Base-by-base conservation (phyloP, 179 eudicot genomes). In the Silene noctiflora region DNA sequence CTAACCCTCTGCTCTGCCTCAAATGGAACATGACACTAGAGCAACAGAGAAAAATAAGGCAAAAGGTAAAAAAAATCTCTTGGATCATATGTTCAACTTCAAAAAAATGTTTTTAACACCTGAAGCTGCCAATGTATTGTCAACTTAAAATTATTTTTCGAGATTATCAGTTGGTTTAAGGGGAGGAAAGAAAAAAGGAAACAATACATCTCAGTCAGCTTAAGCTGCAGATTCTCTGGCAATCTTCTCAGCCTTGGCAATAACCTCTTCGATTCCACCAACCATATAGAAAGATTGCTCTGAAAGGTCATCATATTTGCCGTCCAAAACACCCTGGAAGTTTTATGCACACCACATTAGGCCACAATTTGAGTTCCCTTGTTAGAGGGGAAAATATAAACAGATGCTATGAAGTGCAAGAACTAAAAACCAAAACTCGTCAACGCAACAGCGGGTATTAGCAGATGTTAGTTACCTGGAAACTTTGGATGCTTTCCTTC, bases 191-290 rank as follows among this genome's bases (percentile, higher is more conserved):
- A 13, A 24, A 14, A 63, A 59, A 27, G 8, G 81, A 63, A 33
- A 74, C 35, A n/a, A 67, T 61, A 73, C 4, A 78, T 82, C 77
- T 78, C 81, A 64, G 67, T 56, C 48, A 24, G 74, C 83, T 76
- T 87, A 87, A 55, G 90, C 83, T 46, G 96, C 89, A 74, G 85
- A 81, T 82, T 93, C 99, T 89, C 83, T 89, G 81, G 98, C 91
- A 71, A 95, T 95, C 92, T 93, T 95, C 87, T 95, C 98, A 1
- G 98, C 97, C 91, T 95, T 95, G 77, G 95, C 98, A 80, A 95
- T 83, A 80, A 95, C 99, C 85, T 95, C 99, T 0, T 95, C 99
- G n/a, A 95, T 95, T 48, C 99, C 99, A 79, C 98, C 99, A 85
- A 93, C 96, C 99, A 86, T 86, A 77, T 86, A 86, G 78, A 86